Base-by-base conservation (phyloP, 106 monocot species). In the Dendrobium huoshanense region DNA sequence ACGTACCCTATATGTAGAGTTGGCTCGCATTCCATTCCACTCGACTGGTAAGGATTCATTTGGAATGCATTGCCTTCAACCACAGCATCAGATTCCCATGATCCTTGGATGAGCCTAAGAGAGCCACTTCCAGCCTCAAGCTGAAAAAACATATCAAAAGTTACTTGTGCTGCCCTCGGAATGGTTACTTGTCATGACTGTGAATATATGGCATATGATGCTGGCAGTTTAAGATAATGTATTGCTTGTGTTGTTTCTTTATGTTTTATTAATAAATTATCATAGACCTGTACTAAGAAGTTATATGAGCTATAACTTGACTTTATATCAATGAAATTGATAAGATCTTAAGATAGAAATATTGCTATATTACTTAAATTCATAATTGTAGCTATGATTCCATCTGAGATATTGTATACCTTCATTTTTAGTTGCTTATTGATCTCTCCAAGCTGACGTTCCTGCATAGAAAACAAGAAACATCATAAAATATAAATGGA, bases 361-460 rank as follows among this genome's bases (percentile, higher is more conserved):
- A 1, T 13, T 3, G 10, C 1, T 51, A 13, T 11, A 51, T 51
- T 51, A 51, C 13, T 2, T 51, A 13, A 15, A 51, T 3, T 51
- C 13, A 51, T 13, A 13, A 13, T 51, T 51, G 51, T 15, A 51
- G 16, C 3, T 51, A 51, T 1, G 51, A 51, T 51, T 13, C 13
- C 15, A 2, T 51, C 15, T 13, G 51, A 51, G 51, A 51, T 51
- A 51, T 3, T 13, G 1, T 7, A 75, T 75, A 75, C 74, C 74
- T 75, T 75, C 41, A 75, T 41, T 44, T 75, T 75, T 16, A 75
- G 74, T 43, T 75, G 74, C 74, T 75, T 75, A 75, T 75, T 75
- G 17, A 75, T 75, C 74, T 75, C 74, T 75, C 74, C 74, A 44
- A 75, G 74, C n/a, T 75, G 74, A 44, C 74, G 74, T 43, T 75